Evolutionary conservation across 2,329 filamentous ascomycete species (phyloP), one percentile per base, ranked within the genome.

Genomic region (Trichoderma endophyticum): DNA sequence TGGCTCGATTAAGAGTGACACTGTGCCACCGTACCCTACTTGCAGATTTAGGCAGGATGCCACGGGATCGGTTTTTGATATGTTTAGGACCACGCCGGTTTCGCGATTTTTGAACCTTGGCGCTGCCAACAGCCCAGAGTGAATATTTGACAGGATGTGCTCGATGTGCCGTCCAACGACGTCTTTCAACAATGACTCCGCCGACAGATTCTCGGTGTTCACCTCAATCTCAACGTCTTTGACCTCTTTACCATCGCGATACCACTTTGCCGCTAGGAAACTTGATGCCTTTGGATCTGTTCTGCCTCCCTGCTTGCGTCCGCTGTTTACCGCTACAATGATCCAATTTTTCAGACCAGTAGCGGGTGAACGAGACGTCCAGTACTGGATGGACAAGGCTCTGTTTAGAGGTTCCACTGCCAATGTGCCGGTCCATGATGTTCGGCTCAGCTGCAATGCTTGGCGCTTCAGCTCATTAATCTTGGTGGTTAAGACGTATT

Each of bases 381-480:
- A 99, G 82, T 99, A 99, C 78, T 98, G 95, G 39, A 99, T 88
- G 11, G 94, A 90, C 72, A 99, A 84, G 32, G 92, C 92, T 73
- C 96, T 89, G 79, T 96, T 93, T 48, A 97, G 85, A 32, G 91
- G 86, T 79, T 98, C 93, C 18, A 97, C 87, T 76, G 89, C 90
- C 60, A 98, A 81, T 39, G 91, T 90, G 70, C 93, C 91, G 36
- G 91, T 90, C 95, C 96, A 98, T 36, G 89, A 88, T 4, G 87
- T 88, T 71, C 87, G 88, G 70, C 87, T 86, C 72, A 99, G 84
- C 56, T 91, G 89, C 32, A 87, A 75, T 2, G 93, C 93, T 83
- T 99, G 96, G 74, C 90, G 90, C 76, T 89, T 89, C 60, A 97
- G 87, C 75, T 96, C 91, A 75, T 89, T 91, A 75, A 99, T 92